Conservation (phyloP, 139 green algal species). For the Micromonas commoda region DNA sequence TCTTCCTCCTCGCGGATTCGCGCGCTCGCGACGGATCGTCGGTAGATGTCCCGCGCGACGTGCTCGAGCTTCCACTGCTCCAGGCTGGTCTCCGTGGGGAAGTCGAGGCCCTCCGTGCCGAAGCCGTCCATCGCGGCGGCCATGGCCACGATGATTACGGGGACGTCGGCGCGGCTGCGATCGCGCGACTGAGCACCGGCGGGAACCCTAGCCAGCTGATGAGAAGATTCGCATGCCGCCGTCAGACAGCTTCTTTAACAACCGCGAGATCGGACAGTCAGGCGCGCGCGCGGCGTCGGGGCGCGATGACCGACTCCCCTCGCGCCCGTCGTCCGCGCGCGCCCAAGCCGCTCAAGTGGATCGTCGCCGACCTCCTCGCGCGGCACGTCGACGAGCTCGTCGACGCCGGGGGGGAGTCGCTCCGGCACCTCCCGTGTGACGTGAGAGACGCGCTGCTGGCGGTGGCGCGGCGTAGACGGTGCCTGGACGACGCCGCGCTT, state of each 20-base stretch:
- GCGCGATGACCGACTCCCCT: too few relatives aligned
- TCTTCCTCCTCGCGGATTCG: not conserved
- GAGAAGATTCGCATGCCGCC: too few relatives aligned
- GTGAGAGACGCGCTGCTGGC: not conserved
- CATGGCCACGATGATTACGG: not conserved
- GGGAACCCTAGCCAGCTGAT: not conserved
- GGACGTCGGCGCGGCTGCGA: not conserved
- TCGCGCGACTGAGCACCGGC: too few relatives aligned
- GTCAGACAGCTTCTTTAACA: too few relatives aligned
- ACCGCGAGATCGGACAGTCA: too few relatives aligned
- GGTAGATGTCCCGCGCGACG: not conserved
- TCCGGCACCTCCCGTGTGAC: not conserved
- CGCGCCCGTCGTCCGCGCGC: too few relatives aligned
- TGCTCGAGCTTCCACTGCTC: not conserved
- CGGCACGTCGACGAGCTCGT: not conserved
- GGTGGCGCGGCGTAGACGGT: not conserved
- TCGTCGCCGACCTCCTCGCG: not conserved
- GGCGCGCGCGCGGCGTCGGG: too few relatives aligned
- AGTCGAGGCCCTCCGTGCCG: not conserved
- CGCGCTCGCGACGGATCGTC: not conserved
- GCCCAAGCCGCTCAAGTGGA: not conserved
- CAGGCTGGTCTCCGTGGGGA: not conserved
- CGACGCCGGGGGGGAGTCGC: not conserved
- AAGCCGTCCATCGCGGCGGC: not conserved
- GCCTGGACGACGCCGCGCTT: not conserved